These are phyloP conservation scores for Ophiostoma pallidulum DNA, from an alignment of 2,329 filamentous ascomycete species.

Conservation along the genomic window DNA sequence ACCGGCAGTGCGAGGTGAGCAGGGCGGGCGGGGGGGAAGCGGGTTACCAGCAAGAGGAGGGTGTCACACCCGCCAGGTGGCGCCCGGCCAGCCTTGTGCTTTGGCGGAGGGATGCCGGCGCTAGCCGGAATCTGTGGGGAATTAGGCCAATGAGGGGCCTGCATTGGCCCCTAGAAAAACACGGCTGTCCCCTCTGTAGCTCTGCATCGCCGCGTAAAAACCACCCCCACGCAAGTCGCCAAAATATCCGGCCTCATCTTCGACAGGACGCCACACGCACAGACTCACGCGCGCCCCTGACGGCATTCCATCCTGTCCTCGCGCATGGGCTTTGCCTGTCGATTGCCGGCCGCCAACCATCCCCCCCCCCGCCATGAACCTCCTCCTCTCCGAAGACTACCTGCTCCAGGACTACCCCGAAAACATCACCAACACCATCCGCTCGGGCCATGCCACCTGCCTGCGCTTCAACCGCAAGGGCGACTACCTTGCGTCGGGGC, in stretches of 20 bases:
- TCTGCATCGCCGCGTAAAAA: not conserved
- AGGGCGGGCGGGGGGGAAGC: too few relatives aligned
- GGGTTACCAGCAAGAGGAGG: too few relatives aligned
- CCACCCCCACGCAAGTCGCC: too few relatives aligned
- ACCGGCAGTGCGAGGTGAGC: too few relatives aligned
- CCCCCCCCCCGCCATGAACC: conserved; percentile 37
- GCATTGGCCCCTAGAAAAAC: not conserved
- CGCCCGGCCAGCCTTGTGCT: conserved; percentile 1
- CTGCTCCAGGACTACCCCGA: conserved; percentile 78
- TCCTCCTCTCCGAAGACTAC: conserved; percentile 52
- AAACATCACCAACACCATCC: conserved; percentile 76
- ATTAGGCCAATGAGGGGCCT: not conserved
- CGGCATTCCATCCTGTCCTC: too few relatives aligned
- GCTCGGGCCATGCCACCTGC: conserved; percentile 57
- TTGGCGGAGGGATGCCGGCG: not conserved
- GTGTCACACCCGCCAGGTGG: not conserved
- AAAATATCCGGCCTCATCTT: too few relatives aligned
- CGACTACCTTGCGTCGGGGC: conserved; percentile 88
- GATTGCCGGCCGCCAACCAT: not conserved
- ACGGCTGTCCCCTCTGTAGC: not conserved
- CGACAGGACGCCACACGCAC: too few relatives aligned
- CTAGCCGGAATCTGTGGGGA: not conserved
- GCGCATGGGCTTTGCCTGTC: not conserved
- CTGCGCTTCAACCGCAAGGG: conserved; percentile 87
- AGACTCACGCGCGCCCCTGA: too few relatives aligned